Conservation (phyloP, 352 stramenopile genomes). For the Phytophthora syringae region DNA sequence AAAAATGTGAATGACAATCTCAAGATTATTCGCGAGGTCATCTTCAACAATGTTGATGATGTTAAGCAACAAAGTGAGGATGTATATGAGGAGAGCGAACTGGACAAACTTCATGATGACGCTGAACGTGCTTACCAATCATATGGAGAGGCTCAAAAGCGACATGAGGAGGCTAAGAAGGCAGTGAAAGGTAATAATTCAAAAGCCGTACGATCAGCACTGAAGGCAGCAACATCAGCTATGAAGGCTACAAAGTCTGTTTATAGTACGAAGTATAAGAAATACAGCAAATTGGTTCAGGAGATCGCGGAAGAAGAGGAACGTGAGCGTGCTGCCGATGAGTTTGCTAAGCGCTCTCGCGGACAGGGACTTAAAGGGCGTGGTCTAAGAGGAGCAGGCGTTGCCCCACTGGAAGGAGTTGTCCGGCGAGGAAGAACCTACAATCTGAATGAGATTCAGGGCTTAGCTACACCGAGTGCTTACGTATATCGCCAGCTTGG, state of each 20-base stretch:
- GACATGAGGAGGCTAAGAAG: constrained; percentile 11
- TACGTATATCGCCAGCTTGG: constrained; percentile 8
- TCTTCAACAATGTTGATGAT: background rate
- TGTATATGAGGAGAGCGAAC: background rate
- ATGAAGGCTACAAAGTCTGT: constrained; percentile 11
- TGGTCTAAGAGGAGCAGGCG: constrained; percentile 10
- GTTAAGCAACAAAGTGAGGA: background rate
- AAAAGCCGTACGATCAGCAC: constrained; percentile 7
- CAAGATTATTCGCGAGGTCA: constrained; percentile 1
- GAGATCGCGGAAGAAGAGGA: too few relatives aligned
- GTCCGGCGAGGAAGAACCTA: constrained; percentile 10
- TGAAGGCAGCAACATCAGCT: constrained; percentile 8
- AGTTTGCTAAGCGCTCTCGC: background rate
- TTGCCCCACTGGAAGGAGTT: constrained; percentile 6
- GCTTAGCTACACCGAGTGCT: constrained; percentile 3
- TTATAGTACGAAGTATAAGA: constrained; percentile 7
- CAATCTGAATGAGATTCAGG: constrained; percentile 22
- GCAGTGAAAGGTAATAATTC: background rate
- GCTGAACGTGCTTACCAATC: constrained; percentile 3
- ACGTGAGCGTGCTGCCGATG: too few relatives aligned
- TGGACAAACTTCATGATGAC: constrained; percentile 16
- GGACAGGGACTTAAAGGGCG: background rate
- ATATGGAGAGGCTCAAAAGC: constrained; percentile 20
- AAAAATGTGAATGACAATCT: constrained; percentile 1
- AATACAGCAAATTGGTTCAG: constrained; percentile 5